These are phyloP conservation scores for Ascochyta pisi DNA, from an alignment of 2,329 filamentous ascomycete species.

Conservation along the genomic window DNA sequence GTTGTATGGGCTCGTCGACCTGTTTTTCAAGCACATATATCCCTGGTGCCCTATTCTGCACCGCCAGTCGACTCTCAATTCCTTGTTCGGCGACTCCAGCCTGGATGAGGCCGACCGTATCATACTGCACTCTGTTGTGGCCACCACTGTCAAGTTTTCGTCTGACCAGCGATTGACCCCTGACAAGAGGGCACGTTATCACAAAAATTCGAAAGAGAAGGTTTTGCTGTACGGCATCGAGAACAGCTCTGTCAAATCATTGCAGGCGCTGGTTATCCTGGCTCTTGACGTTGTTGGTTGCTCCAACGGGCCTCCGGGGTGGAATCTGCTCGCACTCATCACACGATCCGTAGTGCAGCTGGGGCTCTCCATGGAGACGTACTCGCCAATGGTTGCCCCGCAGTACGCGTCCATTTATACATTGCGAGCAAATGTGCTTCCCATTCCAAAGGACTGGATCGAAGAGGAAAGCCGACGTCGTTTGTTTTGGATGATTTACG, in stretches of 20 bases:
- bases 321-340: slow-evolving; percentile 90
- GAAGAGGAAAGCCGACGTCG: slow-evolving; percentile 86
- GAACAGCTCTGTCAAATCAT: slow-evolving; percentile 84
- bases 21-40: slow-evolving; percentile 70
- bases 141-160: slow-evolving; percentile 84
- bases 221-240: slow-evolving; percentile 88
- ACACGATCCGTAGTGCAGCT: slow-evolving; percentile 88
- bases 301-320: slow-evolving; percentile 88
- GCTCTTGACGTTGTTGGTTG: slow-evolving; percentile 84
- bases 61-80: slow-evolving; percentile 79
- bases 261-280: slow-evolving; percentile 87
- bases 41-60: slow-evolving; percentile 88
- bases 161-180: slow-evolving; percentile 76
- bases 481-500: slow-evolving; percentile 93
- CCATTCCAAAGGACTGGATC: slow-evolving; percentile 83
- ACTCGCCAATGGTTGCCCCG: slow-evolving; percentile 78
- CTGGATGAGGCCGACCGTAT: slow-evolving; percentile 83
- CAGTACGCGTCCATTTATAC: slow-evolving; percentile 88
- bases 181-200: slow-evolving; percentile 75
- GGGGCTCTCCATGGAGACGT: slow-evolving; percentile 82
- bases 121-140: slow-evolving; percentile 85
- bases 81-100: slow-evolving; percentile 74
- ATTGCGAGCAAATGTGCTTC: slow-evolving; percentile 80
- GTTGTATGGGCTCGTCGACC: slow-evolving; percentile 64
- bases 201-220: slow-evolving; percentile 81